Percentiles rank a stretch among this genome's conserved stretches.
phyloP scores from a whole-genome alignment of 352 stramenopile genomes.

The Phytophthora lateralis region DNA sequence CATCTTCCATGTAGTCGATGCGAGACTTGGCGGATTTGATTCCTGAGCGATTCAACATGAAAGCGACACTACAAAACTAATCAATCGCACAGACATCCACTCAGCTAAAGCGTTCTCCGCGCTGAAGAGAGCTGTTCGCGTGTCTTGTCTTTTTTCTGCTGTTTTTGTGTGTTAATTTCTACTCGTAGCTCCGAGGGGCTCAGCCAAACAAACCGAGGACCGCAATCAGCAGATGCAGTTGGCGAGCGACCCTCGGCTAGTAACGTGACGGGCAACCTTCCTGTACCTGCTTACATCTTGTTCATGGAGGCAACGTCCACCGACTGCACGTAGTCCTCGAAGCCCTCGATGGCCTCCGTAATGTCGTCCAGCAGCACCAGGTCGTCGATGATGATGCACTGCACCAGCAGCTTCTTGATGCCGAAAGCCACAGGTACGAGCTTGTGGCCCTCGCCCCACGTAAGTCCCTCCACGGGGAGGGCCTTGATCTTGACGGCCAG shows the following conservation, averaged over 20 bases:
- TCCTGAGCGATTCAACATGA: too few relatives aligned
- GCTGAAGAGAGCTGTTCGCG: slow-evolving; percentile 4
- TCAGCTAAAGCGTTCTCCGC: slow-evolving; percentile 15
- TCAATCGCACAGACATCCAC: slow-evolving; percentile 11
- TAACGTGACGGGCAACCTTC: slow-evolving; percentile 15
- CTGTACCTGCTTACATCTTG: slow-evolving; percentile 69
- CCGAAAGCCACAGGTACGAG: slow-evolving; percentile 84
- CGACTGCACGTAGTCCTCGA: slow-evolving; percentile 87
- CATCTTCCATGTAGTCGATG: too few relatives aligned
- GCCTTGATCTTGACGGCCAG: slow-evolving; percentile 81
- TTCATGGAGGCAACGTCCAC: slow-evolving; percentile 90
- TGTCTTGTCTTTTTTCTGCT: slow-evolving; percentile 28
- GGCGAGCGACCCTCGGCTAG: slow-evolving; percentile 6
- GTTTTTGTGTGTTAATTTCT: slow-evolving; percentile 39
- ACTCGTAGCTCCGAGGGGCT: slow-evolving; percentile 23
- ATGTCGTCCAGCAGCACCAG: slow-evolving; percentile 84
- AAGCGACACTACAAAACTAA: not conserved
- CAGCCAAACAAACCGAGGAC: not conserved
- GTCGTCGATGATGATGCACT: slow-evolving; percentile 86
- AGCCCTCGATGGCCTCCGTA: slow-evolving; percentile 77
- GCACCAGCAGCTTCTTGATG: slow-evolving; percentile 87
- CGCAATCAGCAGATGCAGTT: slow-evolving; percentile 8
- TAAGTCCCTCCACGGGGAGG: slow-evolving; percentile 69
- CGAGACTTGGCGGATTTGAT: too few relatives aligned
- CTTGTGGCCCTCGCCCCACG: slow-evolving; percentile 85